Conservation (phyloP, 139 green algal genomes). For the Diplosphaera chodatii region DNA sequence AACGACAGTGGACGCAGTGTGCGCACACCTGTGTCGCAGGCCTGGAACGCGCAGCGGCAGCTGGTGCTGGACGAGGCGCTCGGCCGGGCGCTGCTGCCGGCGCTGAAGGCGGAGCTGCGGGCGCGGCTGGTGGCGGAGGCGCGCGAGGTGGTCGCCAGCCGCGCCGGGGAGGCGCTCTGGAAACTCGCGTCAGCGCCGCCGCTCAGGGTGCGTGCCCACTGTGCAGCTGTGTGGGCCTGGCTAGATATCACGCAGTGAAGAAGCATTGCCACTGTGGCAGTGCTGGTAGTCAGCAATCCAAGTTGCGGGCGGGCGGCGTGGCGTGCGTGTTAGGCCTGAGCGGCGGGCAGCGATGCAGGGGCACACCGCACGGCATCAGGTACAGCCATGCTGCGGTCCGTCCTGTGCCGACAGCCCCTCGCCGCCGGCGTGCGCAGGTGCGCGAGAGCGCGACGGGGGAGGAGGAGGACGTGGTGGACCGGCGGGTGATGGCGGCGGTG, state of each 20-base stretch:
- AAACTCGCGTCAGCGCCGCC: constrained; percentile 31
- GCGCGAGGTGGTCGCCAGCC: constrained; percentile 12
- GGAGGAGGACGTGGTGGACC: constrained; percentile 33
- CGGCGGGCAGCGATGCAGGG: no score
- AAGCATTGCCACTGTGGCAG: no score
- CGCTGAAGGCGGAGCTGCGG: constrained; percentile 46
- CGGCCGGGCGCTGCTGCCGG: constrained; percentile 44
- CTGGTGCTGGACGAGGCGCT: constrained; percentile 51
- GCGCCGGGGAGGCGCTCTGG: constrained; percentile 38
- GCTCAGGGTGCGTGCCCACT: constrained; percentile 14
- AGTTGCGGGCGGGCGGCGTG: no score
- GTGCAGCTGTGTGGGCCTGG: no score
- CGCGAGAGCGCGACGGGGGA: constrained; percentile 16
- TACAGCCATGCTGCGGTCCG: no score
- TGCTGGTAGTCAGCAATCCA: no score
- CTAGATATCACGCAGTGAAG: no score
- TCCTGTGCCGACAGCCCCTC: no score
- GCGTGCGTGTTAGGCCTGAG: no score
- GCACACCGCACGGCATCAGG: no score
- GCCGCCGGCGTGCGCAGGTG: no score
- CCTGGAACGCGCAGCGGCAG: constrained; percentile 62
- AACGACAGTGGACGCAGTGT: no score
- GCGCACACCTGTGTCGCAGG: constrained; percentile 1
- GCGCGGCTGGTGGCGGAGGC: constrained; percentile 20
- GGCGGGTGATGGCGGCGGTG: constrained; percentile 29